Evolutionary conservation across 163 green algal species (phyloP).

Genomic region (Chlorella variabilis): DNA sequence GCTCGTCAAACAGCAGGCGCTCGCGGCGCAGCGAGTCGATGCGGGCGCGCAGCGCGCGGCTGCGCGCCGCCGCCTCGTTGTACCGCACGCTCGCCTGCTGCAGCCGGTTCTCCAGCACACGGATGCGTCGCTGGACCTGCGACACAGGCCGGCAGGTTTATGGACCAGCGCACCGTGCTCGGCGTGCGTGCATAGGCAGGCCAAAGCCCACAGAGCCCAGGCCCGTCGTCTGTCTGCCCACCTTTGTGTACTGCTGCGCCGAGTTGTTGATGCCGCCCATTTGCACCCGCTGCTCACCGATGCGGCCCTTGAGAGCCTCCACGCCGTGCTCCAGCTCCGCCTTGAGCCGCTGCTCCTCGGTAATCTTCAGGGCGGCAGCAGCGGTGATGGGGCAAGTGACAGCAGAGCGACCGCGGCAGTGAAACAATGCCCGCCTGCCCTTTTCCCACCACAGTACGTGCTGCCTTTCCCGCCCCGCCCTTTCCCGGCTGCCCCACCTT

Average conservation of each 20-base stretch:
- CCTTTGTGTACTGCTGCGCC: constrained; percentile 56
- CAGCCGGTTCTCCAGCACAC: constrained; percentile 88
- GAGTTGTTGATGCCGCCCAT: constrained; percentile 83
- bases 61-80: constrained; percentile 63
- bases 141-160: neutral
- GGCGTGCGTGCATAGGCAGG: no score
- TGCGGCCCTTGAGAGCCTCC: constrained; percentile 31
- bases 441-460: no score
- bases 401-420: no score
- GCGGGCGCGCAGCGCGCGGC: constrained; percentile 35
- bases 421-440: no score
- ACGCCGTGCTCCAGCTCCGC: constrained; percentile 37
- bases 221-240: no score
- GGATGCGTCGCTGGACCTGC: constrained; percentile 80
- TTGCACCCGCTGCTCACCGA: constrained; percentile 47
- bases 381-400: no score
- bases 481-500: no score
- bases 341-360: constrained; percentile 50
- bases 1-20: constrained; percentile 86
- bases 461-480: no score
- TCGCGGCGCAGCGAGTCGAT: constrained; percentile 91
- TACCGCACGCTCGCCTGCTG: constrained; percentile 86
- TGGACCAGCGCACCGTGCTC: no score
- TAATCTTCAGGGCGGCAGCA: constrained; percentile 62
- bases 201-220: no score